phyloP scores from a whole-genome alignment of 2,329 filamentous ascomycete species.

The Aureobasidium sp. region DNA sequence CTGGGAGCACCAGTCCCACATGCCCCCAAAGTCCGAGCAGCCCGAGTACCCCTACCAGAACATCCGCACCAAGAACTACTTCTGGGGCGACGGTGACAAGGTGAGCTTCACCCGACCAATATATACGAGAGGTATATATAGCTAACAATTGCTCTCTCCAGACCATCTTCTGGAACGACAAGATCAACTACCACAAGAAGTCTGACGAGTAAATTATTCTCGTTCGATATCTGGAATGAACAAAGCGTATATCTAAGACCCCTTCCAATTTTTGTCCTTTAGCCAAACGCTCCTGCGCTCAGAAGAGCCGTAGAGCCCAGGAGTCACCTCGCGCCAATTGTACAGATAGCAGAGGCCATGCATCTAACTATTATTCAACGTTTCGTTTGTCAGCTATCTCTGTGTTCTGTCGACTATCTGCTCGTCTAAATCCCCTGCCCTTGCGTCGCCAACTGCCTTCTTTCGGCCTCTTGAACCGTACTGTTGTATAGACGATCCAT shows the following conservation, averaged over 20 bases:
- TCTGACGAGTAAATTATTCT: constrained; percentile 36
- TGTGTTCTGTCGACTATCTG: neutral
- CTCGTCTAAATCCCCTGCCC: neutral
- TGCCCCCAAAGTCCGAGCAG: constrained; percentile 81
- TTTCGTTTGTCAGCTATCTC: constrained; percentile 1
- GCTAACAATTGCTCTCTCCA: neutral
- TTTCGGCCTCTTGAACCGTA: constrained; percentile 13
- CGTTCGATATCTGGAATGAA: constrained; percentile 2
- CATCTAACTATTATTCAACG: constrained; percentile 11
- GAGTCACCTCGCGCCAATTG: constrained; percentile 13
- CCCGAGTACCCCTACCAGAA: constrained; percentile 96
- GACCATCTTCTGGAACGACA: constrained; percentile 72
- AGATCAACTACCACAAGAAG: constrained; percentile 95
- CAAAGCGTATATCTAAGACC: neutral
- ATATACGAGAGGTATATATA: neutral
- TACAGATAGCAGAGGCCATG: constrained; percentile 12
- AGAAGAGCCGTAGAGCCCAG: neutral
- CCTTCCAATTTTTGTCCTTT: neutral
- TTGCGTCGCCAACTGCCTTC: constrained; percentile 9
- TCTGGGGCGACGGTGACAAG: constrained; percentile 95
- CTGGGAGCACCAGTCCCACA: constrained; percentile 89
- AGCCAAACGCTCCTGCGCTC: constrained; percentile 7
- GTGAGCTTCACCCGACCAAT: constrained; percentile 36
- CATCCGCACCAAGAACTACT: constrained; percentile 91
- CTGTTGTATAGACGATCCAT: constrained; percentile 16